Base-by-base conservation (phyloP, 1,284 basidiomycete genomes). In the Dichomitus squalens region DNA sequence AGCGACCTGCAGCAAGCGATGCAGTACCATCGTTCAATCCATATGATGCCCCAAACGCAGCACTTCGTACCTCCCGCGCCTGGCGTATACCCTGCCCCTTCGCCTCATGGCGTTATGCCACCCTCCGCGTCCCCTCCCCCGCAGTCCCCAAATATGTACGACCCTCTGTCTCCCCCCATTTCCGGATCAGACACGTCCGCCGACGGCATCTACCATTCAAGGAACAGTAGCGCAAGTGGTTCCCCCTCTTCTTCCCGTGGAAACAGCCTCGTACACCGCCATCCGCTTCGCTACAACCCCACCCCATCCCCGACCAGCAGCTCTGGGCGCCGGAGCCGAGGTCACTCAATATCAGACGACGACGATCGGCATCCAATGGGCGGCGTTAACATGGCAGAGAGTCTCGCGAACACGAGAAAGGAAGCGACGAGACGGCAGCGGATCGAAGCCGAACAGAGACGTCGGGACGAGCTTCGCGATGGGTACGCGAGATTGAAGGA, bases 401-500 rank as follows among this genome's bases (percentile, higher is more conserved):
- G 83, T 58, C 77, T 91, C 53, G 88, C 88, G 7, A 82, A 86
- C 70, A 84, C 84, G n/a, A 78, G 89, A 65, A 92, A 92, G 71
- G 91, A 93, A 75, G 90, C 89, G 27, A 92, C 91, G 12, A 79
- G 91, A 47, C 79, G 84, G 66, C 90, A 93, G 74, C 79, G 91
- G 59, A 93, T 92, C 59, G 89, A 92, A 75, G 90, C 90, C n/a
- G 88, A 90, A 71, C 90, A 95, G 76, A 79, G 91, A 52, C 81
- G 93, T 57, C 81, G 93, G 63, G 91, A 95, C 71, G 92, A 94
- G 74, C 80, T 95, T 57, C 81, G 92, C 61, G 91, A 94, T 67
- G 93, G 92, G 20, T 95, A 95, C 73, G 86, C 89, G 35, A 86
- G 89, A 68, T 78, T 95, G 69, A 93, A 93, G 75, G 91, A 92